Base-by-base conservation (phyloP, 805 yeast genomes). In the Candida endomychidarum region DNA sequence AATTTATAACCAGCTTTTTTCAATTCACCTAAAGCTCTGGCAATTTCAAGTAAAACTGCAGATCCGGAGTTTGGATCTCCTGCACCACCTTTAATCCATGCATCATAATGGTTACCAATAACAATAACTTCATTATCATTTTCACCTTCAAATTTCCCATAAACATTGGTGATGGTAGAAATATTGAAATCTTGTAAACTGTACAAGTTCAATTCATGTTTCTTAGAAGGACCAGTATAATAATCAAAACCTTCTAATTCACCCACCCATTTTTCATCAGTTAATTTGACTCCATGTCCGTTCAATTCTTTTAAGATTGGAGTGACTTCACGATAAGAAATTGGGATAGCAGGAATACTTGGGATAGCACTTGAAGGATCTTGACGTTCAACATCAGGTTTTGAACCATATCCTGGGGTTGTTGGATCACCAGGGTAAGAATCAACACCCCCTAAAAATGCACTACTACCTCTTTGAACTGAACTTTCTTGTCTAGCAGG, bases 341-440 rank as follows among this genome's bases (percentile, higher is more conserved):
- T 65, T 2, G 75, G 74, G 39, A 70, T 65, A 4, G 56, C 73
- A 2, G 75, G 75, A 38, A 70, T 70, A 34, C 39, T 49, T 6
- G 65, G 65, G 41, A 65, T 70, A 26, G 67, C 60, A 29, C 48
- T 35, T 42, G 56, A 49, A 5, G 71, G 71, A 39, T 61, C 66
- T 40, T 53, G 33, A 40, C 71, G 60, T 20, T 54, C 64, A 16
- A 47, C 63, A 21, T 62, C 70, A 4, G 65, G 63, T 21, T 73
- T 74, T 16, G 85, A 76, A 2, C 86, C 74, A 63, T 77, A 78
- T 3, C 86, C 87, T 6, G 87, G 86, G 2, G 89, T 81, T 0
- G 89, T 80, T 24, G 90, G 90, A 54, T 83, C 91, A 9, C 90
- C 90, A 0, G 89, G 87, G 37, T 70, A 69, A 22, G 65, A 53